These are phyloP conservation scores for Cruciata laevipes DNA, from an alignment of 257 asterid species.

Conservation along the genomic window DNA sequence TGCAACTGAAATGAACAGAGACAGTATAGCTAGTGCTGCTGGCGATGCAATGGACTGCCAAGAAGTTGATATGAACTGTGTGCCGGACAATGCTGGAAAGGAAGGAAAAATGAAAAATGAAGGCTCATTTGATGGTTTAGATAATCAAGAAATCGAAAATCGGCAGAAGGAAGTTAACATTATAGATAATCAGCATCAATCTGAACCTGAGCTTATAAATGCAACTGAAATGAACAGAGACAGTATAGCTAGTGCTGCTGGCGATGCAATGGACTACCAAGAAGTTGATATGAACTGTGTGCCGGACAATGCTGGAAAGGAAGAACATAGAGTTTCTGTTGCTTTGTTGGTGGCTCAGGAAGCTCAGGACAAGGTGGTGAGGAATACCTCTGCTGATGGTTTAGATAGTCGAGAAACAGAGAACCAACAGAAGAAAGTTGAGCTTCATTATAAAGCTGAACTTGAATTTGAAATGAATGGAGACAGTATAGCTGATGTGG, in stretches of 20 bases:
- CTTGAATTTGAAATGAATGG: not conserved
- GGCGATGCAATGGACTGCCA: conserved; percentile 6
- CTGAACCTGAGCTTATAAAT: not conserved
- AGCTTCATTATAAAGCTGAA: not conserved
- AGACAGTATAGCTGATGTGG: not conserved
- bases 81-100: not conserved
- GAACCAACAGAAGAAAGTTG: not conserved
- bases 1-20: not conserved
- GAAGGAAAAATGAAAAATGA: not conserved
- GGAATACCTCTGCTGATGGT: not conserved
- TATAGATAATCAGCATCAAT: not conserved
- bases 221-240: not conserved
- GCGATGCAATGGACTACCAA: conserved; percentile 6
- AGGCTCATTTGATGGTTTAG: not conserved
- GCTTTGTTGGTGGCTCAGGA: not conserved
- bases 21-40: not conserved
- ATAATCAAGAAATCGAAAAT: not conserved
- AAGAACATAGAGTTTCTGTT: not conserved
- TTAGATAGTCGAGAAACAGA: not conserved
- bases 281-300: not conserved
- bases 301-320: not conserved
- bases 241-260: not conserved
- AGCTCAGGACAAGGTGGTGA: not conserved
- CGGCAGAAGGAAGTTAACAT: not conserved
- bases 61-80: not conserved